These are phyloP conservation scores for Sanghuangporus baumii DNA, from an alignment of 1,284 basidiomycete species.

Conservation along the genomic window DNA sequence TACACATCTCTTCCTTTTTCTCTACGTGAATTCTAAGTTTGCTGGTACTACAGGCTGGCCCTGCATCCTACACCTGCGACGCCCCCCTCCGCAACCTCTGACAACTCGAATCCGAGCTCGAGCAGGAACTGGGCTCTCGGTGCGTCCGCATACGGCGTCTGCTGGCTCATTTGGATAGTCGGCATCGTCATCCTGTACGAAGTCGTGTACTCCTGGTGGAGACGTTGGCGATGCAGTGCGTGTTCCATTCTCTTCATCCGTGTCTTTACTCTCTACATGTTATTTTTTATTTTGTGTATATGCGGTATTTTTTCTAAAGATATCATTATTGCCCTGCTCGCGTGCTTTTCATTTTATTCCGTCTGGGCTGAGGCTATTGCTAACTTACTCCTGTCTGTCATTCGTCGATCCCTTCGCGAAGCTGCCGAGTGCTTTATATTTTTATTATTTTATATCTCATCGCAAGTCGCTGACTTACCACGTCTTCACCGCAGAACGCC, in stretches of 20 bases:
- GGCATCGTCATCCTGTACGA: constrained; percentile 80
- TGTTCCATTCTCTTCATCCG: neutral
- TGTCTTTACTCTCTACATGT: too few species aligned
- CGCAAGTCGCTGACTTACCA: neutral
- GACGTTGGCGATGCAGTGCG: constrained; percentile 45
- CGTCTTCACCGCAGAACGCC: constrained; percentile 54
- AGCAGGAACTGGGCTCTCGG: constrained; percentile 72
- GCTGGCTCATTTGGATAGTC: constrained; percentile 70
- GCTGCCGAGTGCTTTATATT: neutral
- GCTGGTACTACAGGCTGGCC: constrained; percentile 43
- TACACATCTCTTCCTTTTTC: constrained; percentile 22
- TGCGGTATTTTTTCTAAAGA: neutral
- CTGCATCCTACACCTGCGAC: constrained; percentile 63
- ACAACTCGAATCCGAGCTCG: constrained; percentile 27
- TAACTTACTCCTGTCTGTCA: neutral
- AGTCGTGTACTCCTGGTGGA: constrained; percentile 78
- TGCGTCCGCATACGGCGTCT: constrained; percentile 72
- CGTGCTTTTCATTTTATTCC: constrained; percentile 3
- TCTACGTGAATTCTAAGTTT: neutral
- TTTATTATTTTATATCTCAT: neutral
- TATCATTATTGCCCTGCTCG: neutral
- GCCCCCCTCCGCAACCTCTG: constrained; percentile 38
- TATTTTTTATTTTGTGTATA: neutral
- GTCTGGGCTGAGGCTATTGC: neutral
- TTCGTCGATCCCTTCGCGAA: neutral